phyloP scores from a whole-genome alignment of 345 rosid genomes.

The Euphorbia peplus region DNA sequence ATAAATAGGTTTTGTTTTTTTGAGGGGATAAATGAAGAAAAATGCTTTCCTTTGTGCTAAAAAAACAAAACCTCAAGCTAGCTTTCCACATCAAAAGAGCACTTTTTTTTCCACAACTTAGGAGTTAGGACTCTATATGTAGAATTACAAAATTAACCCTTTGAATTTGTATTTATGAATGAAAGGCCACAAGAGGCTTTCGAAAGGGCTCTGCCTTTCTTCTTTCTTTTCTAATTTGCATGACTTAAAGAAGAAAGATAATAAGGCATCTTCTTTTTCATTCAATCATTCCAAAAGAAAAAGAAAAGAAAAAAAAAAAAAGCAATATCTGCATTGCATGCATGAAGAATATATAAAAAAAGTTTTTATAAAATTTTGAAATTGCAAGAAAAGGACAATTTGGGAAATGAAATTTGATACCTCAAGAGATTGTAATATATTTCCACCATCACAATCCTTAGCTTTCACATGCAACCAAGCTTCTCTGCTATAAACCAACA shows the following conservation, averaged over 20 bases:
- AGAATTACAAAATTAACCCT: conserved; percentile 32
- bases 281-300: conserved; percentile 19
- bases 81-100: conserved; percentile 12
- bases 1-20: conserved; percentile 12
- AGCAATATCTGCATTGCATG: conserved; percentile 1
- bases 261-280: conserved; percentile 3
- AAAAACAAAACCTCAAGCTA: conserved; percentile 1
- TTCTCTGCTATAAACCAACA: conserved; percentile 65
- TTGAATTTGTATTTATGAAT: conserved; percentile 25
- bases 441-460: conserved; percentile 53
- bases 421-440: conserved; percentile 64
- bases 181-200: conserved; percentile 30
- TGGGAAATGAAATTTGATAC: conserved; percentile 40
- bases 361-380: conserved; percentile 10
- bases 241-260: conserved; percentile 24
- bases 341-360: conserved; percentile 6
- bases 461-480: conserved; percentile 86
- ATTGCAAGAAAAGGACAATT: conserved; percentile 11
- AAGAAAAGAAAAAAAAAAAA: background rate
- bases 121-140: background rate
- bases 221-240: conserved; percentile 22
- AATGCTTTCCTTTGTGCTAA: background rate
- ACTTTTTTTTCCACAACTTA: background rate
- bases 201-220: conserved; percentile 35
- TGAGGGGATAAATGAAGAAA: background rate